Evolutionary conservation across 345 rosid genomes (phyloP), one percentile per base, ranked within the genome.

Genomic region (Camelina hispida): DNA sequence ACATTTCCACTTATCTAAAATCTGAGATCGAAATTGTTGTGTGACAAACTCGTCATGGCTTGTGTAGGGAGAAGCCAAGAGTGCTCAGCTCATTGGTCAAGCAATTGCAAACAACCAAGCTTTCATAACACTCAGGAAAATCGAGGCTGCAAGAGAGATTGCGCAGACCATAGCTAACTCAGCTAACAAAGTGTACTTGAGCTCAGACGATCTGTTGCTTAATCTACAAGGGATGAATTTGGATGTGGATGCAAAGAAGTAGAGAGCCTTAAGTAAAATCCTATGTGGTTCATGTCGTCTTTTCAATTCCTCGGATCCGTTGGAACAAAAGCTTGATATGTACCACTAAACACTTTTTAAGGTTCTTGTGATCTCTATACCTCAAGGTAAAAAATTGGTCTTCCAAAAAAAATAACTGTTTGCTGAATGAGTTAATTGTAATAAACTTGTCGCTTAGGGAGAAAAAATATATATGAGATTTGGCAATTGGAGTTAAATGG

Each of bases 21-120:
- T 48, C 23, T 44, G 60, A 62, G 18, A 16, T 7, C 7, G 10
- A 58, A n/a, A 63, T 25, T 23, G 34, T 50, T 75, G 40, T 43
- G 40, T 76, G 46, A 76, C 53, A 51, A 50, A 15, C 6, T 15
- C 72, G 34, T 25, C 13, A 34, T 72, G 77, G 40, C 57, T 57
- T 72, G 47, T 44, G 61, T 50, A 93, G 97, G 97, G 98, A 44
- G 96, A 93, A 62, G 96, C 97, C 23, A 89, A 83, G 50, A 91
- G 96, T 88, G 97, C 93, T 51, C 88, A 91, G 81, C 89, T 91
- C 73, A 91, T 93, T 48, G 98, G 98, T 62, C 89, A 89, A 74
- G 92, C 97, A 52, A 93, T 93, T 20, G 98, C 97, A 14, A 88
- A 86, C 72, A 93, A 93, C 76, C 91, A 91, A 23, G 94, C 98